Evolutionary conservation across 768 basidiomycete genomes (phyloP).

Genomic region (Tricholomella constricta): DNA sequence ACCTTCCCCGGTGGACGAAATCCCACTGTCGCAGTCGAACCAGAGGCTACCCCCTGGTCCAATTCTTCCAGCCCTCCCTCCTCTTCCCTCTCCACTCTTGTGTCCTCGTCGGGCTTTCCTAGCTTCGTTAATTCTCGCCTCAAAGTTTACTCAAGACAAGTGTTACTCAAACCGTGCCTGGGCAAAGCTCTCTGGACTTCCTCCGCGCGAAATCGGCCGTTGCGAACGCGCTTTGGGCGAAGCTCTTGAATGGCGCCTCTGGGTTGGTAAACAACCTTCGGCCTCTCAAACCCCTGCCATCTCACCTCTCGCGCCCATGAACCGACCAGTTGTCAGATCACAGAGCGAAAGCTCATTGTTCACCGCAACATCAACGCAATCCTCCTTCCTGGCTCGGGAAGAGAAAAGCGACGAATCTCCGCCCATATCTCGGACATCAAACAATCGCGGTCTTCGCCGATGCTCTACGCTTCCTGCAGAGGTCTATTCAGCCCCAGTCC

Average conservation of each 20-base stretch:
- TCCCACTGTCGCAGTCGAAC: neutral
- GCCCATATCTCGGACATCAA: neutral
- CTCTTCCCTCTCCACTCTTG: constrained; percentile 76
- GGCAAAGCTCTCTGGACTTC: constrained; percentile 91
- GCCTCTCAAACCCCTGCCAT: constrained; percentile 21
- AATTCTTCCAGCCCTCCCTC: constrained; percentile 27
- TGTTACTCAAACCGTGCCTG: constrained; percentile 94
- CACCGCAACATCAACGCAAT: constrained; percentile 13
- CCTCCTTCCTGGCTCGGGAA: constrained; percentile 26
- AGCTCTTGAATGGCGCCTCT: constrained; percentile 88
- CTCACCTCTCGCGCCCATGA: constrained; percentile 17
- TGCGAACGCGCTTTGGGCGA: constrained; percentile 89
- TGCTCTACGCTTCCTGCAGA: constrained; percentile 44
- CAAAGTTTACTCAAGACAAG: constrained; percentile 92
- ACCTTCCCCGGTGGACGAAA: neutral
- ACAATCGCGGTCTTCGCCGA: constrained; percentile 35
- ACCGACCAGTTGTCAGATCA: constrained; percentile 46
- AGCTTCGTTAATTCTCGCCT: constrained; percentile 84
- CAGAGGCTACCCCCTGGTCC: constrained; percentile 7
- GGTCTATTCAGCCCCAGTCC: constrained; percentile 15
- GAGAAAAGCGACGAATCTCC: constrained; percentile 8
- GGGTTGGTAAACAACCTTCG: constrained; percentile 74
- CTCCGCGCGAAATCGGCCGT: constrained; percentile 80
- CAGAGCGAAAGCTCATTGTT: constrained; percentile 50
- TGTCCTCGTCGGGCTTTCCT: constrained; percentile 90